These are phyloP conservation scores for Exophiala lecanii-corni DNA, from an alignment of 2,329 filamentous ascomycete genomes.

Conservation along the genomic window DNA sequence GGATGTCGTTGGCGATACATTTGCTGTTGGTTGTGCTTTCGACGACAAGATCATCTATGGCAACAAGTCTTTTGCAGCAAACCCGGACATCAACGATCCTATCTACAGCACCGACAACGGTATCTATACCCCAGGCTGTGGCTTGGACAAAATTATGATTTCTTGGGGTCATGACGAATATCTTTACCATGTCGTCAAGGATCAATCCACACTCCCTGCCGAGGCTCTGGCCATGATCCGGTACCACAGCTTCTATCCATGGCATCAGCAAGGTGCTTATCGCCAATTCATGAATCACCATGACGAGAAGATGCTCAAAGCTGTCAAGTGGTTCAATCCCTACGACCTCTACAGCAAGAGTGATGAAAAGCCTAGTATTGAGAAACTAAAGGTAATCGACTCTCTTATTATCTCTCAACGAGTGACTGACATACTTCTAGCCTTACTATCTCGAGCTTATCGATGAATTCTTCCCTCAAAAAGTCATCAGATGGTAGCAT, in stretches of 20 bases:
- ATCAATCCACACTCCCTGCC: slow-evolving; percentile 70
- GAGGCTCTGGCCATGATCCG: slow-evolving; percentile 90
- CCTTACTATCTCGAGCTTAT: slow-evolving; percentile 71
- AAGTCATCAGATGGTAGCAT: slow-evolving; percentile 65
- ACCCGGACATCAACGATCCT: slow-evolving; percentile 67
- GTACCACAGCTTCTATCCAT: slow-evolving; percentile 90
- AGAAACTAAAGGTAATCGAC: slow-evolving; percentile 63
- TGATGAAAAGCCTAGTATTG: slow-evolving; percentile 69
- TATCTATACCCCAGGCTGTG: slow-evolving; percentile 75
- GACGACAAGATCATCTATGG: slow-evolving; percentile 76
- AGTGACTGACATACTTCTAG: slow-evolving; percentile 33
- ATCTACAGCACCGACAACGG: slow-evolving; percentile 73
- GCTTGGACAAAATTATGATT: slow-evolving; percentile 82
- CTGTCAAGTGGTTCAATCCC: slow-evolving; percentile 81
- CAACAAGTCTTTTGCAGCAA: slow-evolving; percentile 65
- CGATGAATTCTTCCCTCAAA: slow-evolving; percentile 67
- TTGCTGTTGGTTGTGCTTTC: slow-evolving; percentile 44
- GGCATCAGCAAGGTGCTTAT: slow-evolving; percentile 81
- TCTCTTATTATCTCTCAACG: not conserved
- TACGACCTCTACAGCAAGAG: slow-evolving; percentile 93
- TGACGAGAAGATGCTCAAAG: slow-evolving; percentile 72
- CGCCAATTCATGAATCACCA: slow-evolving; percentile 76
- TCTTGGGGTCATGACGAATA: slow-evolving; percentile 89
- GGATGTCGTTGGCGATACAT: slow-evolving; percentile 74
- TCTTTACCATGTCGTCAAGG: slow-evolving; percentile 79